Base-by-base conservation (phyloP, 2,329 filamentous ascomycete genomes). In the Colletotrichum orbiculare region DNA sequence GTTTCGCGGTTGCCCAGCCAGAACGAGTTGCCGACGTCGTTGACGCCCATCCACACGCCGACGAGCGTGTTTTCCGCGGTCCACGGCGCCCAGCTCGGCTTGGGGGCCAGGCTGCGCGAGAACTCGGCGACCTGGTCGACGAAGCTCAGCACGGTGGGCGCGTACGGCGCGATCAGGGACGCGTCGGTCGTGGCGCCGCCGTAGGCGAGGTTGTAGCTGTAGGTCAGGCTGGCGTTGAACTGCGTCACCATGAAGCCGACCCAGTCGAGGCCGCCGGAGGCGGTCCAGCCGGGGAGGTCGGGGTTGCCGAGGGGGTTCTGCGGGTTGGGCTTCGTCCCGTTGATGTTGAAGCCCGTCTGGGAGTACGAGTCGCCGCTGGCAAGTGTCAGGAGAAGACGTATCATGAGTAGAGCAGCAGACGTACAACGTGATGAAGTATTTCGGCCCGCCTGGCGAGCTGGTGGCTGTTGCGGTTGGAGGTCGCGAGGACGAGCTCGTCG, bases 271-370 rank as follows among this genome's bases (percentile, higher is more conserved):
- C 83, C 83, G 45, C 80, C 81, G 25, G 75, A 74, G 17, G 80
- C 77, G 8, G 83, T 84, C 66, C 74, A 81, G n/a, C 83, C 80
- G 0, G 82, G 83, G 48, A 83, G 83, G 2, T 76, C 52, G 1
- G 88, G 87, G 74, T 90, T 90, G 9, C 88, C 88, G 67, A 90
- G 77, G 0, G 87, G 86, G 70, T 88, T 87, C 6, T 75, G 73
- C 5, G 77, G 65, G n/a, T 77, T 82, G 10, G 88, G 86, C 61
- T 87, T 83, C 1, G 78, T 75, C 17, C 76, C 75, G 41, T 74
- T 76, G 50, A 82, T 72, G 68, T 86, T 75, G 76, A 89, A 90
- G 46, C 83, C 83, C 2, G 85, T 88, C 66, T 83, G 81, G 1
- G 85, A 85, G 75, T 88, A 89, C 3, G 85, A 88, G 70, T 89